Evolutionary conservation across 768 basidiomycete species (phyloP).

Genomic region (Cantharellus anzutake): DNA sequence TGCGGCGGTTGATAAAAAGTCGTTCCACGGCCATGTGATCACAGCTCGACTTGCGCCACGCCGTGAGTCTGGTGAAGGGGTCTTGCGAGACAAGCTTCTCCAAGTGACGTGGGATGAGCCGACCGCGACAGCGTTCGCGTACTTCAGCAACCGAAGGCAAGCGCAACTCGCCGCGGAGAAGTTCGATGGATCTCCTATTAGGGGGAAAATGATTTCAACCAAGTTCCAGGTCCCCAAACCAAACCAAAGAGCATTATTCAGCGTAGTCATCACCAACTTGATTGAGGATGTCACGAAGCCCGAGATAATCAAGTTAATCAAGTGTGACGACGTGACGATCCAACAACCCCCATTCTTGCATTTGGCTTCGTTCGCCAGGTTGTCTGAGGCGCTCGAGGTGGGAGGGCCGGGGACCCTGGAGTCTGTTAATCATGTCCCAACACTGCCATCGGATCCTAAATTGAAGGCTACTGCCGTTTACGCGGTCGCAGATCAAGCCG

Average conservation of each 20-base stretch:
- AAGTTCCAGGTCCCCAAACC: constrained; percentile 22
- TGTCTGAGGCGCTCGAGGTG: neutral
- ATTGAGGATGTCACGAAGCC: constrained; percentile 15
- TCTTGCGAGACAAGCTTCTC: constrained; percentile 36
- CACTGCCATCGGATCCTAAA: neutral
- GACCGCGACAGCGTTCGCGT: constrained; percentile 35
- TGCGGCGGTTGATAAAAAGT: neutral
- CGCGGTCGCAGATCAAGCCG: neutral
- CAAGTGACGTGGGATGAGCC: constrained; percentile 44
- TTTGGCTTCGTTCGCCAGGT: neutral
- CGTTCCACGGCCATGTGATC: neutral
- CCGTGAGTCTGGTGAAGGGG: neutral
- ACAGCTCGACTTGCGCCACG: neutral
- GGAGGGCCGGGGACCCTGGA: neutral
- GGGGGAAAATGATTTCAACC: constrained; percentile 28
- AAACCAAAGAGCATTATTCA: constrained; percentile 37
- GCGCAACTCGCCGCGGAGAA: constrained; percentile 33
- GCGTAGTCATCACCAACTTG: constrained; percentile 38
- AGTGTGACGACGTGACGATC: neutral
- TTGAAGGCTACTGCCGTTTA: neutral
- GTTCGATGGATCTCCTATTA: constrained; percentile 21
- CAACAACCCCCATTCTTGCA: neutral
- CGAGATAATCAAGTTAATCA: neutral
- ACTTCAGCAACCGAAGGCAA: constrained; percentile 31
- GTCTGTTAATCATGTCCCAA: neutral